Evolutionary conservation across 129 eudicot genomes (phyloP), one percentile per base, ranked within the genome.

Genomic region (Oenanthe sinensis): DNA sequence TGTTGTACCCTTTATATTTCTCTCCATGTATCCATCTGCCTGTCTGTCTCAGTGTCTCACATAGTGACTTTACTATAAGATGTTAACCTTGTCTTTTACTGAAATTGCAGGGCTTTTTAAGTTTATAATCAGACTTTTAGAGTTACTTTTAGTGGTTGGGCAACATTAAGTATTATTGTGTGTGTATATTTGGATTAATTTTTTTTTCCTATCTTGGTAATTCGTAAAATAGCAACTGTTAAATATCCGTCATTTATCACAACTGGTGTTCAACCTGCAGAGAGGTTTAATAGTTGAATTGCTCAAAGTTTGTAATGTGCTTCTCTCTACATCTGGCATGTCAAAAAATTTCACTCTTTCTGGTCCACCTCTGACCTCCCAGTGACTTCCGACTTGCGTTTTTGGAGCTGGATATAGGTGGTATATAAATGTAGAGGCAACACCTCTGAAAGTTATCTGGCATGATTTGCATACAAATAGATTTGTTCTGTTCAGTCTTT

Each of bases 1-100:
- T 79, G 76, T 52, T 71, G 69, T 71, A 58, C 47, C 43, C 68
- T 60, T 24, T 24, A 60, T n/a, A 60, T 60, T n/a, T 60, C 36
- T 24, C 15, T 58, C 30, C 67, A 1, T 2, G 11, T 1, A 58
- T 22, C 14, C 28, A 0, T 69, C 63, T 79, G 6, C 16, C 55
- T 40, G n/a, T 26, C 55, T 17, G 72, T 67, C 39, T 71, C n/a
- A n/a, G n/a, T n/a, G n/a, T n/a, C 26, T 37, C 75, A 5, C 16
- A 46, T 69, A 40, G 75, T 46, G 52, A 67, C 75, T 19, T 30
- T 24, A 60, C 20, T 67, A 15, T 15, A 67, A 14, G 42, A 67
- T 79, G 60, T 79, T 55, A 79, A 39, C 28, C 37, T 30, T 46
- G 16, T 22, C 50, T 3, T 39, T 24, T 11, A n/a, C 60, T 46